Percentiles rank a stretch among this genome's conserved stretches.
Conservation (phyloP, 1,284 basidiomycete genomes). For the Cutaneotrichosporon mucoides region DNA sequence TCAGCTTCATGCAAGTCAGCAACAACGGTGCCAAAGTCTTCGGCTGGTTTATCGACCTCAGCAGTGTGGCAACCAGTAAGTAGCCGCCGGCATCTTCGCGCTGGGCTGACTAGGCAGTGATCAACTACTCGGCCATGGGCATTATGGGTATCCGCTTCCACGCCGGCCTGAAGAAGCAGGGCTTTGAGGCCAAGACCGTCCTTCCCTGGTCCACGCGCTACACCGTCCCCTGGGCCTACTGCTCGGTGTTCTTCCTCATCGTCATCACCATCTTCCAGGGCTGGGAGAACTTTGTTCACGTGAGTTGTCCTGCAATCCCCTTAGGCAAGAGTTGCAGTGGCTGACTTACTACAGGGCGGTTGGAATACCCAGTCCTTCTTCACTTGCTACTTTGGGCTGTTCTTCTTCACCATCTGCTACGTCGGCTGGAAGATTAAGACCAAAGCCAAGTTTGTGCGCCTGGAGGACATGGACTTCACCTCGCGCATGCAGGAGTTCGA, state of each 20-base stretch:
- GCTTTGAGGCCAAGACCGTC: conserved; percentile 16
- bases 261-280: conserved; percentile 28
- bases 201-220: conserved; percentile 15
- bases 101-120: not conserved
- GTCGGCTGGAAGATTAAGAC: conserved; percentile 11
- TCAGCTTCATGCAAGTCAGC: conserved; percentile 56
- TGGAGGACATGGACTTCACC: conserved; percentile 6
- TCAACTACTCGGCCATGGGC: conserved; percentile 15
- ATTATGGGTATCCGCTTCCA: conserved; percentile 49
- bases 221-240: conserved; percentile 19
- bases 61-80: conserved; percentile 16
- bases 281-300: conserved; percentile 16
- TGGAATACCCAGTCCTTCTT: conserved; percentile 21
- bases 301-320: no score
- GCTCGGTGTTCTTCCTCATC: conserved; percentile 22
- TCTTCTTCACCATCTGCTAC: not conserved
- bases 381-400: conserved; percentile 19
- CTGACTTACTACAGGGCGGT: conserved; percentile 13
- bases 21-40: conserved; percentile 66
- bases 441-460: conserved; percentile 8
- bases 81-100: not conserved
- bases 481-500: conserved; percentile 1
- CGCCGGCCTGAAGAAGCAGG: conserved; percentile 28
- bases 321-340: no score
- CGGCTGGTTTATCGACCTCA: conserved; percentile 57